Conservation (phyloP, 257 asterid genomes). For the Handroanthus guayacan region DNA sequence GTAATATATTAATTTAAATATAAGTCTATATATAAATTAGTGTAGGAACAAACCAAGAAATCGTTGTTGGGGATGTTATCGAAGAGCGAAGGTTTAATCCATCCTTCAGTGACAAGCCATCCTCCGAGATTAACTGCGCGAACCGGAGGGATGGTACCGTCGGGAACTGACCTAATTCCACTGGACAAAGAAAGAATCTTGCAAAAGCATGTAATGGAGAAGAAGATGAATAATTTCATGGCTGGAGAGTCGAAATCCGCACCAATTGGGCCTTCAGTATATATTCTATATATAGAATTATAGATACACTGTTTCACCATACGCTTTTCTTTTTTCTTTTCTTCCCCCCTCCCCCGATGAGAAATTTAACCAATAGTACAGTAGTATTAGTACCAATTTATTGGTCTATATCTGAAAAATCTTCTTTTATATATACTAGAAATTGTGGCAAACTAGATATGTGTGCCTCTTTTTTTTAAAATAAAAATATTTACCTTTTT, state of each 20-base stretch:
- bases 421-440: too few relatives aligned
- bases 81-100: constrained; percentile 76
- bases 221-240: constrained; percentile 33
- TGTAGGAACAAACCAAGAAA: constrained; percentile 47
- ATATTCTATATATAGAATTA: not conserved
- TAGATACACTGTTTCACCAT: too few relatives aligned
- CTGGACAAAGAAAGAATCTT: constrained; percentile 27
- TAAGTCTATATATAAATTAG: too few relatives aligned
- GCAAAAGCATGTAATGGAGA: constrained; percentile 35
- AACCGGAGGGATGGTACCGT: constrained; percentile 36
- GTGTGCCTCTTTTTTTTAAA: too few relatives aligned
- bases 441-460: too few relatives aligned
- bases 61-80: constrained; percentile 64
- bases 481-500: too few relatives aligned
- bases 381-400: too few relatives aligned
- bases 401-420: too few relatives aligned
- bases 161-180: constrained; percentile 35
- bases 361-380: too few relatives aligned
- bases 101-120: constrained; percentile 73
- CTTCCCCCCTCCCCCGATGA: too few relatives aligned
- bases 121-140: constrained; percentile 81
- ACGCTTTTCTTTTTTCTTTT: too few relatives aligned
- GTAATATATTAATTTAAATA: too few relatives aligned
- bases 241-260: not conserved
- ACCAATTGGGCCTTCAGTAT: not conserved